Base-by-base conservation (phyloP, 345 rosid species). In the Cardamine chenopodiifolia region DNA sequence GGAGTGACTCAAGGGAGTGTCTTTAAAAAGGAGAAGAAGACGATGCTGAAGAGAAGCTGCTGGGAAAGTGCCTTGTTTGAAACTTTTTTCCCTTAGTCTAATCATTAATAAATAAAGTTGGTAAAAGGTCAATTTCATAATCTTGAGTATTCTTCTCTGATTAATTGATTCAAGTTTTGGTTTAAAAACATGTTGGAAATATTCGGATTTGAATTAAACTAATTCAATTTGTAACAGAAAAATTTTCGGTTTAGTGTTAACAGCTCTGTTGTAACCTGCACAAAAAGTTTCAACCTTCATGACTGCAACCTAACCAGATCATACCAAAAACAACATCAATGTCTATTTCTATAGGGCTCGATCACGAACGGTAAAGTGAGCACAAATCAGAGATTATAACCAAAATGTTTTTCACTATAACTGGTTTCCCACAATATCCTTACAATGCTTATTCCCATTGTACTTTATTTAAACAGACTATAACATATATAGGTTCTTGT, bases 371-470 rank as follows among this genome's bases (percentile, higher is more conserved):
- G 4, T 1, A 48, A 29, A 25, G 14, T 49, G 7, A 18, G 70
- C 19, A 29, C 19, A 48, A 60, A 58, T 1, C 35, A 40, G 69
- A 75, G 57, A 52, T 34, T 18, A 34, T 34, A 65, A 71, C 49
- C 63, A 66, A 71, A 77, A 71, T 59, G 77, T 58, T 66, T 40
- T 71, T 58, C 64, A 78, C 17, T 65, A 78, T 77, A 70, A 76
- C 45, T 50, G 2, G 53, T 55, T 55, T 63, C 53, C 54, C 45
- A 57, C 68, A 66, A 39, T 71, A 58, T 65, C 58, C 77, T 71
- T 78, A 78, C 76, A 77, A 65, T 77, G 76, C 26, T 58, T 49
- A 50, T 71, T 71, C 62, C 45, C 62, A 77, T 71, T 58, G 68
- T 58, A 71, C 31, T 17, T 77, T 77, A 68, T 65, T 70, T 56